These are phyloP conservation scores for Annona cherimola DNA, from an alignment of 164 flowering plant species.

Conservation along the genomic window DNA sequence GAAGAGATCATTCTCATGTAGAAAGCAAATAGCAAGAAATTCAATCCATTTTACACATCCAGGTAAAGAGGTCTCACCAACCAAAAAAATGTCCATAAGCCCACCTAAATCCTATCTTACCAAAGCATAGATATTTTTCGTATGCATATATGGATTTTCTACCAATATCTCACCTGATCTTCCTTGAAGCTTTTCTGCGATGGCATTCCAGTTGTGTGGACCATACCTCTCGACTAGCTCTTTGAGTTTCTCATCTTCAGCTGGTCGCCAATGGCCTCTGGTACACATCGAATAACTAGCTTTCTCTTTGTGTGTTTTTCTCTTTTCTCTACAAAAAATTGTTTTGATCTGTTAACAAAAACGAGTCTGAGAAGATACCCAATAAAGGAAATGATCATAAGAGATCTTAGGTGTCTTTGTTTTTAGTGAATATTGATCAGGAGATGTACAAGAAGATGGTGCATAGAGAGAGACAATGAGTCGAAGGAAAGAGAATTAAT, in stretches of 20 bases:
- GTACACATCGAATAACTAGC: slow-evolving; percentile 39
- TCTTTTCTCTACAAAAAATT: neutral
- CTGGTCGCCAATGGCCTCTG: slow-evolving; percentile 81
- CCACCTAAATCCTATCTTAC: too few relatives aligned
- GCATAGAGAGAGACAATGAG: slow-evolving; percentile 9
- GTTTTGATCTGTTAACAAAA: neutral
- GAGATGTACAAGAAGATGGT: neutral
- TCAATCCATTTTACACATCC: too few relatives aligned
- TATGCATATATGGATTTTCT: neutral
- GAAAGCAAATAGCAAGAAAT: neutral
- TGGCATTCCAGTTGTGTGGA: slow-evolving; percentile 80
- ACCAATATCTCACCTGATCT: slow-evolving; percentile 49
- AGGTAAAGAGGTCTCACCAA: too few relatives aligned
- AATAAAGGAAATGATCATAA: neutral
- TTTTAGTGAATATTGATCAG: neutral
- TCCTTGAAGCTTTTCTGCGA: slow-evolving; percentile 69
- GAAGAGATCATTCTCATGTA: neutral
- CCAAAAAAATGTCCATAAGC: too few relatives aligned
- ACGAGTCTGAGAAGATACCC: neutral
- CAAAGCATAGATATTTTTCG: too few relatives aligned
- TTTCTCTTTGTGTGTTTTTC: neutral
- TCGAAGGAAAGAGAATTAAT: slow-evolving; percentile 1
- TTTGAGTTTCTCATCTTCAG: slow-evolving; percentile 62
- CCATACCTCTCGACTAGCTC: slow-evolving; percentile 60
- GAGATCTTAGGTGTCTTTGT: neutral